These are phyloP conservation scores for Argentina anserina DNA, from an alignment of 306 rosid genomes.

Conservation along the genomic window DNA sequence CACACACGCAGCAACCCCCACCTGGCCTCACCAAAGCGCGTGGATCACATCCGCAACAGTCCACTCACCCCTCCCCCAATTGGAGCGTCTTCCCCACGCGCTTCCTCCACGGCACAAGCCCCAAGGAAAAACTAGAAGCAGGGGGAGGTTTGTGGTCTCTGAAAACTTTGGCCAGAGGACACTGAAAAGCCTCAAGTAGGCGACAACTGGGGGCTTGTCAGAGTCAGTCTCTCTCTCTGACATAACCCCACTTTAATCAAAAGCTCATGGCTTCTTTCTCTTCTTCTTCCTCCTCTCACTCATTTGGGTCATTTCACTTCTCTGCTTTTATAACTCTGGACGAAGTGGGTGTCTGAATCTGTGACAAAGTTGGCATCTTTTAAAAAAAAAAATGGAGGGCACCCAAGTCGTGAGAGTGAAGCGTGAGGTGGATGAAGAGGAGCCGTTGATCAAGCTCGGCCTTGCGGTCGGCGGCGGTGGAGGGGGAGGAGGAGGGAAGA, in stretches of 20 bases:
- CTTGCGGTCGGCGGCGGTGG: conserved; percentile 26
- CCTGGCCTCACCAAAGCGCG: conserved; percentile 12
- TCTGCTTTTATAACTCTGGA: not conserved
- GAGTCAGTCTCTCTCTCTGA: not conserved
- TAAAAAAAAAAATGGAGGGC: not conserved
- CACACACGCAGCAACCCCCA: not conserved
- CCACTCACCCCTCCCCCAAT: not conserved
- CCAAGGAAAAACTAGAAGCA: not conserved
- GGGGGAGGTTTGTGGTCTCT: not conserved
- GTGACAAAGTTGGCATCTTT: not conserved
- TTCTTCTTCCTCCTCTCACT: not conserved
- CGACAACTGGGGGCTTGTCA: conserved; percentile 4
- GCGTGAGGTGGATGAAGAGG: not conserved
- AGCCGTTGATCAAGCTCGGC: conserved; percentile 26
- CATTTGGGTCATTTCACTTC: not conserved
- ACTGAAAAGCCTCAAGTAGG: conserved; percentile 1
- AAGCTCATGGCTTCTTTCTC: not conserved
- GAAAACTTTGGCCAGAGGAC: conserved; percentile 8
- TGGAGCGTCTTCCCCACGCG: not conserved
- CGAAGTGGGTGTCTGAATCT: not conserved
- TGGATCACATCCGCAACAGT: conserved; percentile 3
- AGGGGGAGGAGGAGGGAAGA: not conserved
- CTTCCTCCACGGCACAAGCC: not conserved
- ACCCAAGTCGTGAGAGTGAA: not conserved
- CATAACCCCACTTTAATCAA: conserved; percentile 4